A percentile compares a stretch with the other conserved stretches of the same genome.
These are phyloP conservation scores for Rhinocladiella mackenziei DNA, from an alignment of 2,329 filamentous ascomycete genomes.

Conservation along the genomic window DNA sequence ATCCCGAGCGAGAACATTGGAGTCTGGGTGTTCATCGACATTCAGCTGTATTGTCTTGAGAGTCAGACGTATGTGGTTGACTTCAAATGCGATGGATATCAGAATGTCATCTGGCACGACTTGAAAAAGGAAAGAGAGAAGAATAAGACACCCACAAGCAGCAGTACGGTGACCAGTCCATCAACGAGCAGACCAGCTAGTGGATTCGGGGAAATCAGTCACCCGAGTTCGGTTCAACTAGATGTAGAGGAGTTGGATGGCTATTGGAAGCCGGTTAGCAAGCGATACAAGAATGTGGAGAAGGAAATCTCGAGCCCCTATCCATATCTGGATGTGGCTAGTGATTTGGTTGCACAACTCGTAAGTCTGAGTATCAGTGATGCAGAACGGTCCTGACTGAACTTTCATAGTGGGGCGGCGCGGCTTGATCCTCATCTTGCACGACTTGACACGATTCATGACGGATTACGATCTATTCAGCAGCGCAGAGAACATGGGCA, in stretches of 20 bases:
- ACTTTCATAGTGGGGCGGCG: constrained; percentile 21
- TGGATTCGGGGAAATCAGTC: constrained; percentile 38
- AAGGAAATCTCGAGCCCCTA: constrained; percentile 95
- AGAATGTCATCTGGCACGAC: constrained; percentile 63
- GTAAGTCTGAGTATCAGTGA: constrained; percentile 62
- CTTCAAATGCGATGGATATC: constrained; percentile 97
- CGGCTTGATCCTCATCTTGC: constrained; percentile 12
- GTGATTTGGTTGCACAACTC: constrained; percentile 85
- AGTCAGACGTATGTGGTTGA: constrained; percentile 90
- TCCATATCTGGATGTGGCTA: constrained; percentile 91
- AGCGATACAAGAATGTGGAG: constrained; percentile 63
- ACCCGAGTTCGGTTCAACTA: constrained; percentile 18
- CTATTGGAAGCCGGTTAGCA: constrained; percentile 50
- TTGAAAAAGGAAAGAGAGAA: constrained; percentile 37
- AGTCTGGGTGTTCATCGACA: constrained; percentile 91
- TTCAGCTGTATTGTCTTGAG: constrained; percentile 94
- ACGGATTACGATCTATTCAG: neutral
- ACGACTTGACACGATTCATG: constrained; percentile 7
- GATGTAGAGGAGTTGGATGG: constrained; percentile 38
- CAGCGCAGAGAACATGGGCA: neutral
- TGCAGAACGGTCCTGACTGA: constrained; percentile 13
- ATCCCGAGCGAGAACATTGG: constrained; percentile 42
- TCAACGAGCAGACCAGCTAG: constrained; percentile 42
- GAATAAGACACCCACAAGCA: constrained; percentile 26
- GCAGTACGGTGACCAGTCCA: constrained; percentile 44